Base-by-base conservation (phyloP, 805 yeast species). In the Millerago galiae region DNA sequence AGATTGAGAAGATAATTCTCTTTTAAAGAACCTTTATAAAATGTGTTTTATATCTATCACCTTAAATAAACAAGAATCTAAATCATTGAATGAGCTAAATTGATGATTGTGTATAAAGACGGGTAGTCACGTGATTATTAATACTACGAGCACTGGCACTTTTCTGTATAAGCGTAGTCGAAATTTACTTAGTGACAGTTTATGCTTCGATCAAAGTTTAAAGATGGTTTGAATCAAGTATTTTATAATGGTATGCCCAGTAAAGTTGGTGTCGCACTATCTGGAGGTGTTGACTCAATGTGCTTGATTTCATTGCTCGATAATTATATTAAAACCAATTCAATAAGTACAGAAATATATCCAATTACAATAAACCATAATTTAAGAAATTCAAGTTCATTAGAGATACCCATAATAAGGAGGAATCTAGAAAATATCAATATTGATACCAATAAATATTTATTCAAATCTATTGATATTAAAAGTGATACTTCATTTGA, bases 221-320 rank as follows among this genome's bases (percentile, higher is more conserved):
- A 33, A 5, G 17, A 34, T 16, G 38, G 35, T 5, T 17, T 42
- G 2, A 7, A 13, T 5, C 16, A n/a, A 2, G 29, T 37, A 14
- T 42, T 27, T 37, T 15, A 17, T 6, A 16, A 25, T 8, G 14
- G 32, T 2, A 7, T 45, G 2, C 73, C 72, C 4, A 33, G 41
- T 6, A 55, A 47, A 26, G 43, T 77, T 0, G 75, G 68, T 5
- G 59, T 85, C 14, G 88, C 89, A 0, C 70, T 85, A 1, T 79
- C 88, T 13, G 95, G 95, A 1, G 95, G 95, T 1, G 88, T 81
- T 0, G 95, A 85, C 55, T 84, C 93, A 1, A 79, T 84, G 78
- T 79, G 84, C 12, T 58, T 85, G 35, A 68, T 83, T 0, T 71
- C 71, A 48, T 62, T 83, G 15, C 57, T 81, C 5, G 46, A 64